Evolutionary conservation across 495 filamentous ascomycete genomes (phyloP), one percentile per base, ranked within the genome.

Genomic region (Podospora comata): DNA sequence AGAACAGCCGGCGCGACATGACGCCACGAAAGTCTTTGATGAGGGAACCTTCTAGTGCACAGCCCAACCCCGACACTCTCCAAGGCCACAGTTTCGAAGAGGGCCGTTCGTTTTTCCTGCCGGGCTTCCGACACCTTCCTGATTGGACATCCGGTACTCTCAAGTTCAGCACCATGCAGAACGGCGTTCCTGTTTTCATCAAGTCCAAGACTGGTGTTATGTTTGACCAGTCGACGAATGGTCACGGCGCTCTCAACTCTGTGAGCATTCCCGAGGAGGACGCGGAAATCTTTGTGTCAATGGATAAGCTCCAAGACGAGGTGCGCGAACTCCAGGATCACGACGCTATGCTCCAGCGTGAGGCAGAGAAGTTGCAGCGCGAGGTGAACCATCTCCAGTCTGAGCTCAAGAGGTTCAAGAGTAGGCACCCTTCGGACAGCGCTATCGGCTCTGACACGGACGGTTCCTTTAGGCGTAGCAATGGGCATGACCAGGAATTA

Each of bases 241-340:
- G 77, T 26, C 80, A 84, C 62, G 79, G 71, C 9, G 73, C 79
- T 18, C 65, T 84, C 13, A 79, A 81, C 65, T 75, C 64, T 0
- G 71, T 81, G 27, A 69, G 74, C 30, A 76, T 84, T 28, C 76
- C 77, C 54, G 74, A 81, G 62, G 82, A 84, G 63, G 82, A 85
- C 67, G 78, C 80, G 73, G 75, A 81, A 60, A 83, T 85, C 34
- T 84, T 85, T 64, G 82, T 83, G 28, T 83, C 82, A 13, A 72
- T 84, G 75, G 82, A 85, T 82, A 85, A 83, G 81, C 83, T 85
- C 80, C 81, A 79, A 63, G 80, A 83, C 34, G 82, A 85, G 67
- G 79, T 85, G 63, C 73, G 79, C 61, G 77, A 81, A 64, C 73
- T 84, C 60, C 81, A 83, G 63, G 82, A 85, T 57, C 82, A 85